These are phyloP conservation scores for Lachnellula cervina DNA, from an alignment of 2,329 filamentous ascomycete genomes.

Conservation along the genomic window DNA sequence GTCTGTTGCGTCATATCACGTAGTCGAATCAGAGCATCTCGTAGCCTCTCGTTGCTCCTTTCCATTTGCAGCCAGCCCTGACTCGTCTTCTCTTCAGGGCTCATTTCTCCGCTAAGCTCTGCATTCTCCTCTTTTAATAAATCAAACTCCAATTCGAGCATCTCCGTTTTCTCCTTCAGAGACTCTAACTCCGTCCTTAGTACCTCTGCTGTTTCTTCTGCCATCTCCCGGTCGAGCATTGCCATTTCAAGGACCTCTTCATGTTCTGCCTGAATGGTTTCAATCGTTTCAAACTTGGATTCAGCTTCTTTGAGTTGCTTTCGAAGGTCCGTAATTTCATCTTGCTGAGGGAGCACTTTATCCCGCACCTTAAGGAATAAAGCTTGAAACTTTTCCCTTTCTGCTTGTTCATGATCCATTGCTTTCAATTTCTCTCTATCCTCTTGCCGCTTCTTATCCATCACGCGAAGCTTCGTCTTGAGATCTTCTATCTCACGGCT, in stretches of 20 bases:
- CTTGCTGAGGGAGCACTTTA: constrained; percentile 80
- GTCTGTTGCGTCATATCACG: constrained; percentile 84
- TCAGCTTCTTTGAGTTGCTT: constrained; percentile 75
- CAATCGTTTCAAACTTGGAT: constrained; percentile 61
- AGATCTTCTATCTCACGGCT: constrained; percentile 73
- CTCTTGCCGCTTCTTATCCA: constrained; percentile 83
- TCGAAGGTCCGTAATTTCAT: constrained; percentile 71
- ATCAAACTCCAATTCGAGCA: constrained; percentile 82
- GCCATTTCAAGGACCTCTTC: constrained; percentile 83
- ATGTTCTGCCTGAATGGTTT: constrained; percentile 74
- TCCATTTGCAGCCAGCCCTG: constrained; percentile 91
- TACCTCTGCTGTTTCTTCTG: constrained; percentile 84
- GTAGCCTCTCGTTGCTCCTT: constrained; percentile 78
- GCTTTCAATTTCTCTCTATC: constrained; percentile 80
- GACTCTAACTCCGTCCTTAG: constrained; percentile 75
- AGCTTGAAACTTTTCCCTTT: constrained; percentile 71
- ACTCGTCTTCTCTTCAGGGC: constrained; percentile 78
- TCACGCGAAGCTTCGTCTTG: constrained; percentile 77
- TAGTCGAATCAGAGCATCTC: constrained; percentile 77
- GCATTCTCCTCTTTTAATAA: constrained; percentile 82
- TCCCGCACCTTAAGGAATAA: constrained; percentile 88
- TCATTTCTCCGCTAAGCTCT: constrained; percentile 79
- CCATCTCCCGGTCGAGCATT: constrained; percentile 89
- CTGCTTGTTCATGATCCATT: constrained; percentile 69
- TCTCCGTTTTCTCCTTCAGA: constrained; percentile 71